Evolutionary conservation across 2,329 filamentous ascomycete genomes (phyloP), one percentile per base, ranked within the genome.

Genomic region (Fusarium redolens): DNA sequence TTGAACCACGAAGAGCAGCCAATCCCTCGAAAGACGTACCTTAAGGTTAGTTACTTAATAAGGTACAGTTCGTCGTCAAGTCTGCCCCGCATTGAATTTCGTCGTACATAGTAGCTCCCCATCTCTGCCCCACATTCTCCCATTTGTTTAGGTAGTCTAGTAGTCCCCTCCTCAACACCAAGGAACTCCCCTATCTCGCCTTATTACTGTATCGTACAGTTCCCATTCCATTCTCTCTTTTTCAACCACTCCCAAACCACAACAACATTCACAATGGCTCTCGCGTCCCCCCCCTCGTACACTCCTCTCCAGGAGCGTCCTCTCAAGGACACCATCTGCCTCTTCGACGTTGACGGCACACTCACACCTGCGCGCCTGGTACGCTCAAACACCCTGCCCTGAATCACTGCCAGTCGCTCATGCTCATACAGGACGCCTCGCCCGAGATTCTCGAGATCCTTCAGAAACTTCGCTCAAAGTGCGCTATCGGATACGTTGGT

Each of bases 271-370:
- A 80, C 63, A 75, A 88, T 88, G 86, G 82, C 82, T 72, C 73
- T 75, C 28, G 28, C 40, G 20, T n/a, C 61, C 20, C 76, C 75
- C 37, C 81, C 84, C 73, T 77, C 81, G 44, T 93, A 92, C 84
- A 92, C 95, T 63, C 90, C 94, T 71, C 90, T 98, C 75, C 89
- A 92, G 81, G 88, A 96, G 78, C 94, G 96, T 76, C 93, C 94
- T 47, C 85, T 98, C 83, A 94, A 95, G 86, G 94, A 96, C 88
- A 98, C 96, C 74, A 93, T 99, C 83, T 92, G 91, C 80, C 92
- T 99, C 73, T 99, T 99, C 84, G 96, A 99, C 84, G 96, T 99
- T 68, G 96, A 99, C 82, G 93, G 90, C 79, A 98, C 96, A 35
- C 90, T 99, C 76, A 96, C 95, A 20, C 92, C 91, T 45, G 92